These are phyloP conservation scores for Arachis monticola DNA, from an alignment of 331 rosid species.

Conservation along the genomic window DNA sequence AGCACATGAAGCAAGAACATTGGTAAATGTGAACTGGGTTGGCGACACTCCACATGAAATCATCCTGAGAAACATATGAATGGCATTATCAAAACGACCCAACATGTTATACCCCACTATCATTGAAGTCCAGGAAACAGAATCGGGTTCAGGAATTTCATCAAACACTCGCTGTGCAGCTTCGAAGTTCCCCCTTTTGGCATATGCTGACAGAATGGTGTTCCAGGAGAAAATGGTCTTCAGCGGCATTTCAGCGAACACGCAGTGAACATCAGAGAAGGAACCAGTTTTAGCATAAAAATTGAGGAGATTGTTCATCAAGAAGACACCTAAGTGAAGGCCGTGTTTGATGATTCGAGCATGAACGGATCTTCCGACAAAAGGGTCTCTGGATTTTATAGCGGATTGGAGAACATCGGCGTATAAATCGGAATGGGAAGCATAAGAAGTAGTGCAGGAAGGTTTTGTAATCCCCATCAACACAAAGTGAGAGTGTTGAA, in stretches of 20 bases:
- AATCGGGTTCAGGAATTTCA: conserved; percentile 74
- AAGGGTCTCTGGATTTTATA: conserved; percentile 52
- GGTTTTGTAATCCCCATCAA: conserved; percentile 47
- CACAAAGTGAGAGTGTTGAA: too few relatives aligned
- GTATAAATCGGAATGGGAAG: conserved; percentile 48
- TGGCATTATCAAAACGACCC: conserved; percentile 55
- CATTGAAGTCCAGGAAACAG: conserved; percentile 83
- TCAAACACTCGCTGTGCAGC: conserved; percentile 55
- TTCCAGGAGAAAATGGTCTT: conserved; percentile 70
- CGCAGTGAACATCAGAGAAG: conserved; percentile 50
- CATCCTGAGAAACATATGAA: conserved; percentile 61
- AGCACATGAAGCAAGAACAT: conserved; percentile 72
- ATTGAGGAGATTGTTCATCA: conserved; percentile 71
- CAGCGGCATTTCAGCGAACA: conserved; percentile 74
- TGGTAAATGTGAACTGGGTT: conserved; percentile 67
- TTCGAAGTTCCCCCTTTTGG: conserved; percentile 67
- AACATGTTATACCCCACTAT: conserved; percentile 69
- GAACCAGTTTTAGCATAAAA: conserved; percentile 58
- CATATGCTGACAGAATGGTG: conserved; percentile 66
- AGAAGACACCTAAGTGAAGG: conserved; percentile 58
- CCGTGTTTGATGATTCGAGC: conserved; percentile 71
- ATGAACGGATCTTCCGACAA: conserved; percentile 62
- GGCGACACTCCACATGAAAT: conserved; percentile 51
- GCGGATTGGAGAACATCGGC: conserved; percentile 64
- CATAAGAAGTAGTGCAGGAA: not conserved